Base-by-base conservation (phyloP, 345 rosid genomes). In the Syzygium aromaticum region DNA sequence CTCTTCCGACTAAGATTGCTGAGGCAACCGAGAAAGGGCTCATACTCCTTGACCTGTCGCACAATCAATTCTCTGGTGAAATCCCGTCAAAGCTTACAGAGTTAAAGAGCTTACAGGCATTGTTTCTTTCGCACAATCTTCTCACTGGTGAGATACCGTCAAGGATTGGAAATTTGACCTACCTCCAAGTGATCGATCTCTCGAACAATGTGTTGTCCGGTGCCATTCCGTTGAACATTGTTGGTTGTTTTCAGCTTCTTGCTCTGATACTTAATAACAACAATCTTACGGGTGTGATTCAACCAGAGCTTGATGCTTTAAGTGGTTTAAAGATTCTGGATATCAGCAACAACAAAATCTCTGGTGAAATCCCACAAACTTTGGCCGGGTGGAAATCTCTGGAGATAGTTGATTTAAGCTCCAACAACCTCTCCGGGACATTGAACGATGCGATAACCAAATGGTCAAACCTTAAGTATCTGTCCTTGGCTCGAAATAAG, bases 221-320 rank as follows among this genome's bases (percentile, higher is more conserved):
- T 11, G 88, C 98, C 11, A 95, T 97, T 90, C 99, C 98, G 13
- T 91, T 94, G 57, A 95, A 93, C 88, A 92, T 97, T 54, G 98
- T 97, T 43, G 97, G 97, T 52, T 97, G 98, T 87, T 97, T 96
- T 89, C 98, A 97, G 94, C 89, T 97, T 28, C 95, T 97, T 43
- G 96, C 96, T 54, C 83, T 97, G 87, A 88, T 95, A 27, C 92
- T 97, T 77, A 93, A 91, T 73, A 93, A 94, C 92, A 97, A 97
- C 91, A 94, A 95, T 87, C 96, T 96, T 85, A 92, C 95, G 0
- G 98, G 98, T 5, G 95, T 94, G 91, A 94, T 97, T 80, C 97
- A 96, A 87, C 99, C 96, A 0, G 99, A 97, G 91, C 96, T 97
- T 59, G 99, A 97, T 87, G 99, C 98, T 2, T 88, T 96, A 88